Base-by-base conservation (phyloP, 345 rosid genomes). In the Conringia planisiliqua region DNA sequence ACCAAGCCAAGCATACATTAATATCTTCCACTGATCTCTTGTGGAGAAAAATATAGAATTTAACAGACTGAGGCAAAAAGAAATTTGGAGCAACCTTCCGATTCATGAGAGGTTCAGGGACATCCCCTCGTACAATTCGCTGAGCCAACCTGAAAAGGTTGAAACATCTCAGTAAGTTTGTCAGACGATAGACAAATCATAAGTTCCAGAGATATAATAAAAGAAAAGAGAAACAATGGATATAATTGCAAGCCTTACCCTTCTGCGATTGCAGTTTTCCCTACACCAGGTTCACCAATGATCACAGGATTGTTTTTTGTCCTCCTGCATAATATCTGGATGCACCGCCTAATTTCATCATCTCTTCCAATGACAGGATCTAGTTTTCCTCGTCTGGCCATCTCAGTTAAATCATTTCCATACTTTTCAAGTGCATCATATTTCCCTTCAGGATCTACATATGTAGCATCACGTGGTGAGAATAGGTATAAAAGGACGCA, bases 261-360 rank as follows among this genome's bases (percentile, higher is more conserved):
- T 17, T 73, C 77, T 20, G 71, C 77, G 7, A 62, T 69, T 29
- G 97, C 97, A 82, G 97, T 91, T 87, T 94, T 94, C 39, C 98
- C 92, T 26, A 93, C 97, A 77, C 96, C 96, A 74, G 96, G 98
- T 71, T 93, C 98, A 42, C 96, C 97, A 54, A 94, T 94, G 62
- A 94, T 91, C 29, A 91, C 96, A 62, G 90, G 97, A 81, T 94
- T 94, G 82, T 91, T 94, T 78, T 94, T 92, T 3, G 97, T 95
- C 82, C 97, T 90, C 84, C 99, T 83, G 43, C 88, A 92, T 57
- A 95, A 79, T 62, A 95, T 95, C 73, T 90, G 93, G 70, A 94
- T 91, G 66, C 95, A 86, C 13, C 90, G 83, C 68, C 91, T 87
- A 66, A 95, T 92, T 85, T 95, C 97, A 81, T 94, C 90, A 79